Conservation (phyloP, 75 land plant genomes). For the Larix kaempferi region DNA sequence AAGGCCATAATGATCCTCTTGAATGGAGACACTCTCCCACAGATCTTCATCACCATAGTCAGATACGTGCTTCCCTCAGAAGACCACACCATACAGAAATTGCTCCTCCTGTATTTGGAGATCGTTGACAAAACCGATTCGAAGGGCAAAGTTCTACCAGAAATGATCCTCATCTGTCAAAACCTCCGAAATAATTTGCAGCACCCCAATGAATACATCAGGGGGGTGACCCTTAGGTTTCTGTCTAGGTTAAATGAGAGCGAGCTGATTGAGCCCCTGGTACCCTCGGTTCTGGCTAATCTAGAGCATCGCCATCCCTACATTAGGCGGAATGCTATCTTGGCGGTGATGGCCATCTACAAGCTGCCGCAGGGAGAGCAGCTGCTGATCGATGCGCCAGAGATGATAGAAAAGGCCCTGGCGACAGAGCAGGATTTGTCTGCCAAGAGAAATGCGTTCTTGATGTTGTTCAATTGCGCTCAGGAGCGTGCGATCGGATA, state of each 20-base stretch:
- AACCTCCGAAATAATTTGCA: conserved; percentile 85
- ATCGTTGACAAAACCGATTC: conserved; percentile 78
- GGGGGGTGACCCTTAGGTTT: conserved; percentile 89
- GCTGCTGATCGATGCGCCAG: conserved; percentile 77
- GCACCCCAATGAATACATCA: conserved; percentile 92
- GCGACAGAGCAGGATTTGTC: conserved; percentile 79
- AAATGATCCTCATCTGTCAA: conserved; percentile 92
- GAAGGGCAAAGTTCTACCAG: conserved; percentile 57
- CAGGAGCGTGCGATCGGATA: conserved; percentile 68
- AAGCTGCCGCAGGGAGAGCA: conserved; percentile 89
- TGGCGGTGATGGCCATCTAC: conserved; percentile 81
- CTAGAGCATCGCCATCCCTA: conserved; percentile 88
- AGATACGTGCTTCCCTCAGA: conserved; percentile 79
- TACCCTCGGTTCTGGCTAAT: conserved; percentile 74
- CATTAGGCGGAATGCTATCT: conserved; percentile 71
- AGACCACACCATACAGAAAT: conserved; percentile 88
- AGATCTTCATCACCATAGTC: conserved; percentile 89
- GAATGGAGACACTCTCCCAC: conserved; percentile 85
- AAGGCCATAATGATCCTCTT: conserved; percentile 84
- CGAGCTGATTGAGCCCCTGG: conserved; percentile 87
- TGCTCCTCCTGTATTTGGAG: conserved; percentile 83
- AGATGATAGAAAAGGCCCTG: conserved; percentile 66
- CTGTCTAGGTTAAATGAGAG: conserved; percentile 71
- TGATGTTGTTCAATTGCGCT: conserved; percentile 80
- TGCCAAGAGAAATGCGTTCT: conserved; percentile 78